Evolutionary conservation across 768 basidiomycete genomes (phyloP), one percentile per base, ranked within the genome.

Genomic region (Gelatoporia subvermispora): DNA sequence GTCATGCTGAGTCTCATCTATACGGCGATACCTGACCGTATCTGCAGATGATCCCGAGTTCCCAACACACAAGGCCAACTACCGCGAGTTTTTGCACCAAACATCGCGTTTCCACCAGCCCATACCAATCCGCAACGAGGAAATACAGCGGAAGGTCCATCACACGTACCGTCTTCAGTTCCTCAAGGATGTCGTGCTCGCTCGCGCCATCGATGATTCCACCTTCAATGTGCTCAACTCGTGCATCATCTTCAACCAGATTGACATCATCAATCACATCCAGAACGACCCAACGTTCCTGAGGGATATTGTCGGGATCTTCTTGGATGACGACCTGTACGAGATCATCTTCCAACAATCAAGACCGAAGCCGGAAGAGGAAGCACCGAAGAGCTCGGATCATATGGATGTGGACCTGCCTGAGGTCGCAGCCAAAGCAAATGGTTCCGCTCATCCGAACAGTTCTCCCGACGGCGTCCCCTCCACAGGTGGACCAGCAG

Each of bases 241-340:
- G 2, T 90, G 90, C 68, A 93, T 99, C 65, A 92, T 97, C 63
- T 98, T 94, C 78, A 96, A 98, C 70, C 95, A 99, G 65, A 93
- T 95, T 59, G 96, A 99, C 68, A 97, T 99, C 61, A 93, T 99
- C 60, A 81, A 76, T 42, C 84, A 95, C 61, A 79, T 98, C 28
- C 88, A 93, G 62, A 78, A 75, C 49, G 89, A 96, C 58, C 77
- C 76, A 2, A 62, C 68, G 10, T 88, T 97, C 63, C 72, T 97
- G 31, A 74, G 76, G 28, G 86, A 93, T 41, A 77, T 97, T 13
- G 87, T 95, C 31, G 69, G 72, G 38, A 66, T 88, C 35, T 89
- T 90, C 64, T 81, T 87, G 43, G 81, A 85, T 54, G 84, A 85
- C 50, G 82, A 83, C 49, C 75, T 84, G 66, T 51, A 57, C 7